Base-by-base conservation (phyloP, 2,329 filamentous ascomycete genomes). In the Ilyonectria robusta region DNA sequence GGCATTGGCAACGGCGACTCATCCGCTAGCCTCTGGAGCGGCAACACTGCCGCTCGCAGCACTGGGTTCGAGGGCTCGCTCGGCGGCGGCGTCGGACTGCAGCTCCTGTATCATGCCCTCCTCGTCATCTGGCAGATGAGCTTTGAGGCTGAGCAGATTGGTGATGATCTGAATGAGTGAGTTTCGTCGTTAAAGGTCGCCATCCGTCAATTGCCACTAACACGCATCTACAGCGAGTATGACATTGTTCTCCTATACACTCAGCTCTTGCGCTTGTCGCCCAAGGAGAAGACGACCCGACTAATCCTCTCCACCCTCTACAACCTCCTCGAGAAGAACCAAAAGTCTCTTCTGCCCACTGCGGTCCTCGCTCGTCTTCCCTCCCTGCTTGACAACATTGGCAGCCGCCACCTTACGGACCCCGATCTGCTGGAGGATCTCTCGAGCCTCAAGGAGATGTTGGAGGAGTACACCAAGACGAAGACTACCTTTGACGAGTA, bases 241-340 rank as follows among this genome's bases (percentile, higher is more conserved):
- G 95, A 98, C 77, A 92, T 98, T 72, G 88, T 98, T 70, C 88
- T 94, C 53, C 89, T 98, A 50, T 98, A 97, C 81, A 94, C 93
- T n/a, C 93, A 97, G 72, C 91, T 99, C 42, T 87, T 99, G 62
- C 92, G 94, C 61, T 86, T 97, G 47, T 98, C 96, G 2, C 95
- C 95, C 50, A 99, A 99, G 81, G 96, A 98, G 80, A 99, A 99
- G 86, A 98, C 95, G 1, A 98, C 95, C 1, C 91, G 96, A 33
- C 88, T 99, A 60, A 89, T 98, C 51, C 87, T 98, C 50, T 94
- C 94, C 10, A 98, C 95, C 8, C 88, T 99, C 46, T 89, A 92
- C 79, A 98, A 97, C 82, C 90, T 99, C 50, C 89, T 98, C 42
- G 84, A 84, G 50, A 84, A 85, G 67, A 91, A 94, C 85, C 81